Conservation (phyloP, 345 rosid genomes). For the Gossypium turneri region DNA sequence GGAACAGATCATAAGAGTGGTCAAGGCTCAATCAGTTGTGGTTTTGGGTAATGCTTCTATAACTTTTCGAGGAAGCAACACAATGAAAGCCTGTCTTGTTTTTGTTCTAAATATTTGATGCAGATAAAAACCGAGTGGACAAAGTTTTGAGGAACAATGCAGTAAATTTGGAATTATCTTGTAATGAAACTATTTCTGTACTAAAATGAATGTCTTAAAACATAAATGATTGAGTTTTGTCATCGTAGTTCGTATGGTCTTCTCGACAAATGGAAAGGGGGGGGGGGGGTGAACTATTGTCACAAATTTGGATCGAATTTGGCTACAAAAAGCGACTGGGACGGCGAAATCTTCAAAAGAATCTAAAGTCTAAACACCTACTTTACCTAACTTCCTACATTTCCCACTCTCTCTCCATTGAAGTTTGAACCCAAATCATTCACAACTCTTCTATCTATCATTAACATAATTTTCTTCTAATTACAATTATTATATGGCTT, state of each 20-base stretch:
- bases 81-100: not conserved
- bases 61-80: not conserved
- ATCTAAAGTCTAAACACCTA: conserved; percentile 13
- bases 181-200: not conserved
- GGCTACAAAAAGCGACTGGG: not conserved
- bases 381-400: conserved; percentile 6
- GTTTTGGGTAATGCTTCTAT: not conserved
- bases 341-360: conserved; percentile 23
- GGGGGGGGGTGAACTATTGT: no score
- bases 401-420: conserved; percentile 13
- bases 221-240: not conserved
- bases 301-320: not conserved
- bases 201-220: not conserved
- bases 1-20: not conserved
- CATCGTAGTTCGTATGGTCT: not conserved
- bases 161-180: conserved; percentile 6
- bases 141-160: not conserved
- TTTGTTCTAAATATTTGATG: not conserved
- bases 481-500: no score
- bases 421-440: conserved; percentile 19
- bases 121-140: not conserved
- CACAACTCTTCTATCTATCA: not conserved
- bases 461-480: not conserved
- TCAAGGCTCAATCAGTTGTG: not conserved
- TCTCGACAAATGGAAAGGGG: conserved; percentile 4